phyloP scores from a whole-genome alignment of 139 green algal species.

The Microglena sp. region DNA sequence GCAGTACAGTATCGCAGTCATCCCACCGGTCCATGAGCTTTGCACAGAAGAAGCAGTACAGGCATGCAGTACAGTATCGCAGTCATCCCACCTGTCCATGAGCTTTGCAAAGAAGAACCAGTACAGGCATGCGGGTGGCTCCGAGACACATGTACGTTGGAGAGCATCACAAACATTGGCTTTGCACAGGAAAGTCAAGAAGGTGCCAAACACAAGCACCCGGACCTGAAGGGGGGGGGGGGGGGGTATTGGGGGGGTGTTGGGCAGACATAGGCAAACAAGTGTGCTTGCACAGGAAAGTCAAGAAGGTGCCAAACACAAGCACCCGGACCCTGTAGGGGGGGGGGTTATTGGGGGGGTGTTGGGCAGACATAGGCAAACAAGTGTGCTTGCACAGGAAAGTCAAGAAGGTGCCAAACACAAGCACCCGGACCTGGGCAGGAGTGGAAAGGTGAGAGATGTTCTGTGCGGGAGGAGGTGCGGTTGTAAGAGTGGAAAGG shows the following conservation, averaged over 20 bases:
- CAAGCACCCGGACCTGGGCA: not conserved
- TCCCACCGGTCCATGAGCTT: too few relatives aligned
- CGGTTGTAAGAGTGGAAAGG: too few relatives aligned
- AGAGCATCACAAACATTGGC: conserved; percentile 63
- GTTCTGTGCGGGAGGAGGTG: too few relatives aligned
- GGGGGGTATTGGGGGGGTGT: not conserved
- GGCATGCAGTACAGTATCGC: too few relatives aligned
- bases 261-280: not conserved
- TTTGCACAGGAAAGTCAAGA: conserved; percentile 70
- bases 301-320: not conserved
- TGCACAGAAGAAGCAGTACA: too few relatives aligned
- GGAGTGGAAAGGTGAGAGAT: too few relatives aligned
- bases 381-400: not conserved
- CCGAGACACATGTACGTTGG: conserved; percentile 49
- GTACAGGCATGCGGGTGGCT: conserved; percentile 47
- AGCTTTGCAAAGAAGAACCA: conserved; percentile 69
- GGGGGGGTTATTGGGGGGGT: not conserved
- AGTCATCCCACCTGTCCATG: too few relatives aligned
- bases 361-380: not conserved
- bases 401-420: not conserved
- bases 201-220: conserved; percentile 72
- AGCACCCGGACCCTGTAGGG: not conserved
- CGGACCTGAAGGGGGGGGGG: conserved; percentile 34
- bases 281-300: not conserved
- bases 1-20: too few relatives aligned